Percentiles rank a stretch among this genome's conserved stretches.
phyloP scores from a whole-genome alignment of 2,329 filamentous ascomycete genomes.

The Ophiocordyceps sinensis region DNA sequence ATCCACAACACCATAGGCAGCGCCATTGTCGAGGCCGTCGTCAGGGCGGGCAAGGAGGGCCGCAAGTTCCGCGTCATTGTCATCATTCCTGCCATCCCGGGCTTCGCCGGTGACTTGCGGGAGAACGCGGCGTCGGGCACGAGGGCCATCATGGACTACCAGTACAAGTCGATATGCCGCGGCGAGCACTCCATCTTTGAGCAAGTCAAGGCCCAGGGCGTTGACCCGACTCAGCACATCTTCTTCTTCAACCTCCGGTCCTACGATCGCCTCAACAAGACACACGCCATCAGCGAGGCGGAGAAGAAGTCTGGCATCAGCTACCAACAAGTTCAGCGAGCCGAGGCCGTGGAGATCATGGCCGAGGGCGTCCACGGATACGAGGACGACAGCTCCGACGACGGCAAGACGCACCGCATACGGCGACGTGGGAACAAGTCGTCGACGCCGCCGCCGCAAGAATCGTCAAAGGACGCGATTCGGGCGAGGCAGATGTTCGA shows the following conservation, averaged over 20 bases:
- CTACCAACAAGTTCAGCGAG: conserved; percentile 77
- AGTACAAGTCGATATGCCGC: conserved; percentile 89
- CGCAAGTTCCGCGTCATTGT: conserved; percentile 87
- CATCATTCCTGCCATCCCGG: conserved; percentile 79
- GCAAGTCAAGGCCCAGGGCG: conserved; percentile 54
- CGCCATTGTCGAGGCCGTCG: conserved; percentile 81
- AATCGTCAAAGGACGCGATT: conserved; percentile 21
- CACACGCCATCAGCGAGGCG: conserved; percentile 53
- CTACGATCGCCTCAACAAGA: conserved; percentile 85
- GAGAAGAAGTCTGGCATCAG: conserved; percentile 71
- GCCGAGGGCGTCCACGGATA: conserved; percentile 52
- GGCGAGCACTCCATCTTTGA: conserved; percentile 85
- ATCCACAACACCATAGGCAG: conserved; percentile 78
- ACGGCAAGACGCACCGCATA: conserved; percentile 15
- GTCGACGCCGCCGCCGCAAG: conserved; percentile 11
- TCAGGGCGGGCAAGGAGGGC: conserved; percentile 64
- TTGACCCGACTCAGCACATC: conserved; percentile 67
- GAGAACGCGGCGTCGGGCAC: conserved; percentile 75
- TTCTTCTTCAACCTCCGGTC: conserved; percentile 90
- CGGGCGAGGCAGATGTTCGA: conserved; percentile 40
- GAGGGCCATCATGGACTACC: conserved; percentile 94
- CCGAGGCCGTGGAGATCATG: conserved; percentile 83
- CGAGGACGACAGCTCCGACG: conserved; percentile 22
- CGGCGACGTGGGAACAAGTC: conserved; percentile 33
- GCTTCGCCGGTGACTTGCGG: conserved; percentile 82